Evolutionary conservation across 768 basidiomycete genomes (phyloP).

Genomic region (Nevesoporus exiguus): DNA sequence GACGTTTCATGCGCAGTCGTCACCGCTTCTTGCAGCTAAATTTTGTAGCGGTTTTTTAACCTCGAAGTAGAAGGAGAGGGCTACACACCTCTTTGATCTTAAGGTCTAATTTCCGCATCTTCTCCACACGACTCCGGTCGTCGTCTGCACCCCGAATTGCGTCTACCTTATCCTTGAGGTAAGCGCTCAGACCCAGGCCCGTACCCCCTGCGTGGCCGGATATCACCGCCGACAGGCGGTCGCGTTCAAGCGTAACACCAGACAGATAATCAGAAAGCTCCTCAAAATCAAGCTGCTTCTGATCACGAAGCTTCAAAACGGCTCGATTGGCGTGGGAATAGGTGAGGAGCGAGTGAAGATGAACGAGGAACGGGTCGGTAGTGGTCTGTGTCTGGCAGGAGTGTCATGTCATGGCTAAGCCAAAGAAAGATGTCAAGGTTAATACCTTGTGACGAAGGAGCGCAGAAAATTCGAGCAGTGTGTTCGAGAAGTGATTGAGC

Average conservation of each 20-base stretch:
- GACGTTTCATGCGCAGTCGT: slow-evolving; percentile 93
- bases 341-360: slow-evolving; percentile 88
- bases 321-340: slow-evolving; percentile 91
- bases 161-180: slow-evolving; percentile 90
- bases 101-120: slow-evolving; percentile 86
- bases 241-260: slow-evolving; percentile 89
- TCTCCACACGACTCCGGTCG: slow-evolving; percentile 87
- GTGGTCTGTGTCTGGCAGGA: slow-evolving; percentile 74
- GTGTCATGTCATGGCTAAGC: not conserved
- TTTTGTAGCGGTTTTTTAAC: slow-evolving; percentile 1
- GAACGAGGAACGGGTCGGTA: slow-evolving; percentile 85
- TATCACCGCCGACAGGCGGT: slow-evolving; percentile 85
- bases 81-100: slow-evolving; percentile 88
- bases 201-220: slow-evolving; percentile 84
- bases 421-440: slow-evolving; percentile 1
- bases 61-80: not conserved
- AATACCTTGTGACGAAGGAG: slow-evolving; percentile 78
- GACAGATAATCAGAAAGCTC: slow-evolving; percentile 94
- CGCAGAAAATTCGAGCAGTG: slow-evolving; percentile 91
- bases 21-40: slow-evolving; percentile 92
- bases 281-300: slow-evolving; percentile 98
- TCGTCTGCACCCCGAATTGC: slow-evolving; percentile 90
- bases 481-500: slow-evolving; percentile 94
- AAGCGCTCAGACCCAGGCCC: slow-evolving; percentile 81
- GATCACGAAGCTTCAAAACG: slow-evolving; percentile 94